These are phyloP conservation scores for Pseudogymnoascus sp. DNA, from an alignment of 2,329 filamentous ascomycete genomes.

Conservation along the genomic window DNA sequence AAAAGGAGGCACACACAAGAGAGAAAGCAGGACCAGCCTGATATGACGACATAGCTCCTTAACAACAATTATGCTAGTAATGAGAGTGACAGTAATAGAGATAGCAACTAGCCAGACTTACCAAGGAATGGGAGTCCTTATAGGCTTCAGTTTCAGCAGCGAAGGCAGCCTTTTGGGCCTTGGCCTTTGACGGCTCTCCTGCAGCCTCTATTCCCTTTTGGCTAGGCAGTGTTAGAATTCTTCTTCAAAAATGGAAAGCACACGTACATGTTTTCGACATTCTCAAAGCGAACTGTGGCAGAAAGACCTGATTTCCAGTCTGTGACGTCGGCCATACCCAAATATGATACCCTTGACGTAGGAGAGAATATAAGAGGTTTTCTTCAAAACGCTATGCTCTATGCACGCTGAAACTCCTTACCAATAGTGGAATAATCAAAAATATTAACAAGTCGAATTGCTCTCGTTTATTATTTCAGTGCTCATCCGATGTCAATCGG, in stretches of 20 bases:
- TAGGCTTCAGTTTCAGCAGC: constrained; percentile 59
- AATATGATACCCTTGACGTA: not conserved
- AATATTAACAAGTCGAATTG: not conserved
- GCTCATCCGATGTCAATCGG: not conserved
- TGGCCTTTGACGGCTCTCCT: constrained; percentile 38
- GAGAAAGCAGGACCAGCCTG: not conserved
- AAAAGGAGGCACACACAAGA: not conserved
- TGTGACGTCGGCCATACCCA: constrained; percentile 19
- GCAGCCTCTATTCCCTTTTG: constrained; percentile 28
- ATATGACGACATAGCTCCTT: not conserved
- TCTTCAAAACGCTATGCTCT: not conserved
- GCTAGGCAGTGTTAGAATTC: not conserved
- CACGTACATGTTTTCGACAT: constrained; percentile 55
- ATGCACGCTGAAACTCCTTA: not conserved
- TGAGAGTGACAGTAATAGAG: constrained; percentile 11
- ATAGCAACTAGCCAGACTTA: constrained; percentile 31
- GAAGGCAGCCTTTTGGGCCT: constrained; percentile 48
- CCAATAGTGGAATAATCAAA: not conserved
- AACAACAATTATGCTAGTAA: not conserved
- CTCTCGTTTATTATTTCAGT: not conserved
- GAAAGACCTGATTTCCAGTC: constrained; percentile 26
- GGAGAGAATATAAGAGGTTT: not conserved
- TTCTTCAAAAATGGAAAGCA: not conserved
- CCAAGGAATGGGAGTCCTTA: constrained; percentile 48
- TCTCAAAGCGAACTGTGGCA: constrained; percentile 49